Evolutionary conservation across 306 rosid species (phyloP), one percentile per base, ranked within the genome.

Genomic region (Begonia peltatifolia): DNA sequence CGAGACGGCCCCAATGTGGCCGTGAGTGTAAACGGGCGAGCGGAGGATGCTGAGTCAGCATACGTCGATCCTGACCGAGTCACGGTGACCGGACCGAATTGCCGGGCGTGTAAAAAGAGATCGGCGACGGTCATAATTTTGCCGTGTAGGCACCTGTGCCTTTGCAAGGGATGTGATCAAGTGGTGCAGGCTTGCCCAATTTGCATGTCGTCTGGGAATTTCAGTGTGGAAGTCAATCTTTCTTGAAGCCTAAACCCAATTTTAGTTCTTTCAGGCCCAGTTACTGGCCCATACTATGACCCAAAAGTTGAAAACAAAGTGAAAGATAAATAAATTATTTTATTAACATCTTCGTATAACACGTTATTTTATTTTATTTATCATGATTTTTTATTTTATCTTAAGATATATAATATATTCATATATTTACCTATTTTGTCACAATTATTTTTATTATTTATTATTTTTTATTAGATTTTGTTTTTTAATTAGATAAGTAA

Each of bases 31-130:
- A 79, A 64, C n/a, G 77, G 79, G 3, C 68, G 68, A 12, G 84
- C 87, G 0, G 97, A 90, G 56, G 97, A 90, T 15, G 97, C 95
- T 5, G 99, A 81, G 67, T 90, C 99, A 14, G 94, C 76, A 0
- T 77, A 76, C 12, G 58, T 73, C 14, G 99, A 90, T 79, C 95
- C 84, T 67, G 94, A 76, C 18, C 66, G 95, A 12, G 77, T 75
- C 14, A 52, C 30, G 12, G 38, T 0, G 41, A 38, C 67, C 54
- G 84, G 76, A 12, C 95, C 84, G 3, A 81, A 72, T 67, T 90
- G 99, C 41, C 72, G 69, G 63, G 87, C 76, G 2, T 90, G 99
- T 52, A 63, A 63, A 46, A 74, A 65, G 41, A 84, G 88, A 9
- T 73, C 69, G 35, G 99, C 96, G 3, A 68, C 93, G 62, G 84